A percentile compares a stretch with the other conserved stretches of the same genome.
Evolutionary conservation across 805 yeast species (phyloP).

Genomic region (Yamadazyma laniorum): DNA sequence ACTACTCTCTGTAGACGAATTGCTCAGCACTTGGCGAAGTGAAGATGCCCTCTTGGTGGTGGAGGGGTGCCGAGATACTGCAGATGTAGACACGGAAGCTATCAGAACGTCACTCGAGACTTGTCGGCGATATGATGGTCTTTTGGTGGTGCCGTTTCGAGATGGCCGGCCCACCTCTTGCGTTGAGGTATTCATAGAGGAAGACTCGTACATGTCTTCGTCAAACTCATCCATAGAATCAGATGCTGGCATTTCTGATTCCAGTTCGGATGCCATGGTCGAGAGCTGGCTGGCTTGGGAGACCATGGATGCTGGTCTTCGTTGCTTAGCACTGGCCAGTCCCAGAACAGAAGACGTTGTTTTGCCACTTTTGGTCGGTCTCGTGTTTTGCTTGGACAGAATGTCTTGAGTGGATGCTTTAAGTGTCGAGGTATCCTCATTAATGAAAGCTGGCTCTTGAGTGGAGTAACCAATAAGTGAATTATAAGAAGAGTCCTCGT

Average conservation of each 20-base stretch:
- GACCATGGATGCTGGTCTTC: constrained; percentile 39
- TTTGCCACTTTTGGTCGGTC: background rate
- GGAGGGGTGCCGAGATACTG: constrained; percentile 14
- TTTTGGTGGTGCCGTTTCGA: constrained; percentile 7
- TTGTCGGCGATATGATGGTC: constrained; percentile 33
- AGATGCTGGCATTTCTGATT: constrained; percentile 38
- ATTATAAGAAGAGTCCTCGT: background rate
- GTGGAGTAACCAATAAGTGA: background rate
- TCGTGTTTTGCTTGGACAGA: background rate
- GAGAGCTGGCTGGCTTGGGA: constrained; percentile 42
- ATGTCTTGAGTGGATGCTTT: background rate
- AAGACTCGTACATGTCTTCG: constrained; percentile 38
- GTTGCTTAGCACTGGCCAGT: background rate
- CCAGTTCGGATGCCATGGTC: constrained; percentile 43
- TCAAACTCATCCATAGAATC: constrained; percentile 36
- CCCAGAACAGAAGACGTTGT: background rate
- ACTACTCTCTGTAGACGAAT: constrained; percentile 35
- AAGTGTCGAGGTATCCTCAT: background rate
- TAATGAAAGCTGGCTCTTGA: background rate
- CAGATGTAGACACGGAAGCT: constrained; percentile 28
- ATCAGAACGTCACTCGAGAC: constrained; percentile 38
- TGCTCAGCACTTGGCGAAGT: constrained; percentile 34
- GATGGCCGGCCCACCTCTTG: constrained; percentile 7
- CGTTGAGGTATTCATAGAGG: constrained; percentile 34
- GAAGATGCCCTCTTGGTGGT: constrained; percentile 22